Base-by-base conservation (phyloP, 352 stramenopile species). In the Globisporangium acanthophoron region DNA sequence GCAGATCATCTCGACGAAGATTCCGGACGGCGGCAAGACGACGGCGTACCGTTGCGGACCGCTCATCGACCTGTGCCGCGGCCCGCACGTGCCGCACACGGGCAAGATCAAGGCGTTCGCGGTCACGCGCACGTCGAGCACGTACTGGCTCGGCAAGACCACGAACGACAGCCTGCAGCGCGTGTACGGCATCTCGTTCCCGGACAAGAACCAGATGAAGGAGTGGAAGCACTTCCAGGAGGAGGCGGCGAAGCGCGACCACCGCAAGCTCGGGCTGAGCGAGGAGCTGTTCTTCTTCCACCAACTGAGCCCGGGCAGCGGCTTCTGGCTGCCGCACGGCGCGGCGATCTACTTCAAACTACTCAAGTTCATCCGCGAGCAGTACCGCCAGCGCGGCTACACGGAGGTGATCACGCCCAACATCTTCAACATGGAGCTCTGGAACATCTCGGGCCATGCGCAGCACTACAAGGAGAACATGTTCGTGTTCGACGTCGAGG, bases 291-390 rank as follows among this genome's bases (percentile, higher is more conserved):
- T 98, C 73, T 88, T 98, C 70, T 95, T 95, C 69, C 85, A 95
- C 61, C 88, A 90, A 53, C 79, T 99, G 47, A 98, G 89, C 49
- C 96, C 98, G 3, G 98, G 98, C 37, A 97, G 29, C 80, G 59
- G 92, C 88, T 99, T 99, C 73, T 99, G 98, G 76, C 67, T 99
- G 33, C 97, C 97, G 20, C 96, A 99, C 65, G 98, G 98, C 51
- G 95, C 95, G 8, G 85, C 91, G 39, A 94, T 99, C 49, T 99
- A 99, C 82, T 99, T 99, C 71, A 97, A 89, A 49, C 85, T 99
- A 9, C 70, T 69, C 9, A 74, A 82, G 46, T 93, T 94, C 59
- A 93, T 96, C 45, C 83, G 86, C 21, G 59, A 77, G 12, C 71
- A 93, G 57, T 97, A 98, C 62, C 63, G 87, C 35, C 73, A 75